Conservation (phyloP, 164 flowering plant species). For the Nymphaea thermarum region DNA sequence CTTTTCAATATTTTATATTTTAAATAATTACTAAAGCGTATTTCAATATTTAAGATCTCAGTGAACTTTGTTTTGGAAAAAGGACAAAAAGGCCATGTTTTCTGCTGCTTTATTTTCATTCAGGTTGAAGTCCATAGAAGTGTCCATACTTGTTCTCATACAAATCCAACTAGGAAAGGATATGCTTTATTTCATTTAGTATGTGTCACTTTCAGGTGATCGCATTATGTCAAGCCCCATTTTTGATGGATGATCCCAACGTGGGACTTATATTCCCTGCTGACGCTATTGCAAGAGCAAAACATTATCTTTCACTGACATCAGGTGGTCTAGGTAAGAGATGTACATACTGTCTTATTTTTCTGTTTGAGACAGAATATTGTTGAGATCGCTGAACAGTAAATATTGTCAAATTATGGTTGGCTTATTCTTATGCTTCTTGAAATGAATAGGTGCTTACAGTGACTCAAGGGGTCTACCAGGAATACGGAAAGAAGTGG, state of each 20-base stretch:
- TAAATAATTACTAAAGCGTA: too few relatives aligned
- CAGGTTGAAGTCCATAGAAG: background rate
- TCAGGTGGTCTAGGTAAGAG: constrained; percentile 85
- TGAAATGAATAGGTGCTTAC: constrained; percentile 63
- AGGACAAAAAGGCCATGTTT: background rate
- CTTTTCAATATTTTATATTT: too few relatives aligned
- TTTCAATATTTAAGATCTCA: background rate
- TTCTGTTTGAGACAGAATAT: background rate
- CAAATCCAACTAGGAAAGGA: background rate
- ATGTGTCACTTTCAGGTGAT: constrained; percentile 50
- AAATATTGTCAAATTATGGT: background rate
- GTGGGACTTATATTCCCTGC: constrained; percentile 92
- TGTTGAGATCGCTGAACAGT: background rate
- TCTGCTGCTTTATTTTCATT: background rate
- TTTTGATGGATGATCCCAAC: constrained; percentile 89
- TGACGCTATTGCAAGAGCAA: constrained; percentile 94
- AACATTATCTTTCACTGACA: constrained; percentile 75
- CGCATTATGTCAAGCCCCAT: constrained; percentile 98
- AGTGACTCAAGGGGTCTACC: constrained; percentile 97
- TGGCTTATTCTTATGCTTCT: background rate
- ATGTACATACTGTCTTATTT: background rate
- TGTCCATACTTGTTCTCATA: background rate
- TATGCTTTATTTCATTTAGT: background rate
- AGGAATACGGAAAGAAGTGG: constrained; percentile 88
- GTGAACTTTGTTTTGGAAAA: background rate